Percentiles rank a stretch among this genome's conserved stretches.
These are phyloP conservation scores for Chalciporus chontae DNA, from an alignment of 768 basidiomycete species.

Conservation along the genomic window DNA sequence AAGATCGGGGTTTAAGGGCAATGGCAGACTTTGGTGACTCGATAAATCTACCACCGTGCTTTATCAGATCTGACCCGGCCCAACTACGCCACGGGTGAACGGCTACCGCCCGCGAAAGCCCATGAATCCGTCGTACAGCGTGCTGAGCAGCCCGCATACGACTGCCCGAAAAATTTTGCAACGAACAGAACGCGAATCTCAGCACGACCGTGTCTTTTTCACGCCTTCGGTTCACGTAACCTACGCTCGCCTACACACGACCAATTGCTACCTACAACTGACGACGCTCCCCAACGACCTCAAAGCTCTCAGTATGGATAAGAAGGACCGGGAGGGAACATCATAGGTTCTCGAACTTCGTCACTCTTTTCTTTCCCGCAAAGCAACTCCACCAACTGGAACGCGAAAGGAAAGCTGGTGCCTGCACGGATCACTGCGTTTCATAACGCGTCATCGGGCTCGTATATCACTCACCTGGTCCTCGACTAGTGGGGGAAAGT, in stretches of 20 bases:
- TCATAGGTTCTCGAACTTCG: constrained; percentile 64
- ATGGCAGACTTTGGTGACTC: constrained; percentile 22
- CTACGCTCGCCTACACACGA: background rate
- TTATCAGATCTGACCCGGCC: constrained; percentile 20
- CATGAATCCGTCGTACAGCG: constrained; percentile 25
- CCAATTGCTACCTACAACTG: background rate
- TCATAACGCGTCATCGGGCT: background rate
- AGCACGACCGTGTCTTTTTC: constrained; percentile 17
- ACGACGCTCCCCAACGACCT: background rate
- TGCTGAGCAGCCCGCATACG: constrained; percentile 27
- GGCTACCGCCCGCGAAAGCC: constrained; percentile 14
- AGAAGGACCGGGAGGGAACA: constrained; percentile 58
- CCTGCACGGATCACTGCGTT: constrained; percentile 35
- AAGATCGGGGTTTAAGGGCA: constrained; percentile 15
- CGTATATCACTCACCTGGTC: constrained; percentile 50
- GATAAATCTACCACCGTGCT: constrained; percentile 11
- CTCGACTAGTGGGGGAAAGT: constrained; percentile 46
- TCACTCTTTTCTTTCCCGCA: constrained; percentile 60
- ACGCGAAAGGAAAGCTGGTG: constrained; percentile 73
- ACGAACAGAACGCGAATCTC: constrained; percentile 3
- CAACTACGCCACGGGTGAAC: constrained; percentile 7
- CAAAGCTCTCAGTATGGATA: constrained; percentile 28
- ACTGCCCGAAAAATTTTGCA: constrained; percentile 8
- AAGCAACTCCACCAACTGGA: constrained; percentile 70
- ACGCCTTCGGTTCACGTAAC: constrained; percentile 13